Evolutionary conservation across 768 basidiomycete species (phyloP).

Genomic region (Sporobolomyces phaffii): DNA sequence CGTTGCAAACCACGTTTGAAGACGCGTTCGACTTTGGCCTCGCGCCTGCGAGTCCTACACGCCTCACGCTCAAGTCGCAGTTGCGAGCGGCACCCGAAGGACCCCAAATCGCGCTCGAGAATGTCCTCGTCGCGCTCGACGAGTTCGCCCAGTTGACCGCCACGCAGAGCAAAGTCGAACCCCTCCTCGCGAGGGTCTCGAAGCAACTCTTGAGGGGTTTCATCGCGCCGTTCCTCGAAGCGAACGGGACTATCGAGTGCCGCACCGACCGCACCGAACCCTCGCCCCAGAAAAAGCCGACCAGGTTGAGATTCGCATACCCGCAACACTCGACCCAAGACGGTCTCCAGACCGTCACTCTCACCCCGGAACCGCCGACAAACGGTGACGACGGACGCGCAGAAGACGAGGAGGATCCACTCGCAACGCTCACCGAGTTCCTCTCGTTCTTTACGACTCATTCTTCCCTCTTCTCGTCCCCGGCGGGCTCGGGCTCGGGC

Average conservation of each 20-base stretch:
- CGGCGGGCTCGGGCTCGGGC: neutral
- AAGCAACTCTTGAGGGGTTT: constrained; percentile 28
- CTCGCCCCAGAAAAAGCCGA: too few relatives aligned
- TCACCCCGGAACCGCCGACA: too few relatives aligned
- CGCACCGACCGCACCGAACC: too few relatives aligned
- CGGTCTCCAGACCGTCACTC: too few relatives aligned
- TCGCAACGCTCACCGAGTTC: constrained; percentile 1
- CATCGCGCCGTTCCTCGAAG: constrained; percentile 31
- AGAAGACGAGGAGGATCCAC: neutral
- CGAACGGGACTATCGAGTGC: constrained; percentile 2
- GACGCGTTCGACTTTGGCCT: constrained; percentile 24
- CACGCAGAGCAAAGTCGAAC: constrained; percentile 1
- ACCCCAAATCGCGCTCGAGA: neutral
- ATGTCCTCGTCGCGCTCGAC: constrained; percentile 11
- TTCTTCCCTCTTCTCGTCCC: constrained; percentile 12
- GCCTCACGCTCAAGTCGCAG: neutral
- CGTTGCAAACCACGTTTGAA: constrained; percentile 22
- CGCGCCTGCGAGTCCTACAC: neutral
- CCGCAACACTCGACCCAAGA: neutral
- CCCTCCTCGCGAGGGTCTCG: constrained; percentile 14
- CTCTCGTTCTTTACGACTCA: constrained; percentile 23
- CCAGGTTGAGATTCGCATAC: too few relatives aligned
- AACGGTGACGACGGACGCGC: neutral
- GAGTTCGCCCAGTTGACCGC: constrained; percentile 10
- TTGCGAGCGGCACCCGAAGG: constrained; percentile 8